Evolutionary conservation across 192 early-diverging fungal species (phyloP), one percentile per base, ranked within the genome.

Genomic region (Cladochytrium replicatum): DNA sequence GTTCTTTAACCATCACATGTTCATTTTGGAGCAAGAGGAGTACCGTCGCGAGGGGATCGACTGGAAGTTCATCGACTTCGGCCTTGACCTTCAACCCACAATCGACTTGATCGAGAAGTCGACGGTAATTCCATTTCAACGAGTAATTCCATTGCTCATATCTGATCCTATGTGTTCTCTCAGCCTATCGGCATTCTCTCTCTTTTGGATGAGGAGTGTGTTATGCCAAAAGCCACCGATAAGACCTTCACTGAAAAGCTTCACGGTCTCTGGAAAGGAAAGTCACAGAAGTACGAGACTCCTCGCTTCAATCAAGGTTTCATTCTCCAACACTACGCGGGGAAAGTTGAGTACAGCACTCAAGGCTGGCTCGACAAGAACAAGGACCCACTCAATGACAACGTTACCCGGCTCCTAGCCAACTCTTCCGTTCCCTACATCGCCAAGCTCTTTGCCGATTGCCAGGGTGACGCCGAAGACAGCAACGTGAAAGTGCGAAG

Each of bases 1-100:
- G 63, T 95, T 99, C 69, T 99, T 99, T 73, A 99, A 97, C 72
- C 93, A 97, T 67, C 86, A 91, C 59, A 99, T 97, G 93, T 99
- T 99, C 69, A 86, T 92, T 42, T 69, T 97, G 7, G 95, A 99
- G 61, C 95, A 99, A 62, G 91, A 95, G 59, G 93, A 99, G 72
- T 99, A 99, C 74, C 74, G 81, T 59, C 75, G 79, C 19, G 95
- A 99, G 58, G 87, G 86, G 55, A 99, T 99, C 54, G 91, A 97
- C 41, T 99, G 95, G 95, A 83, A 87, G 64, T 92, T 91, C 61
- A 91, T 94, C 39, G 91, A 97, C 66, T 99, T 95, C 74, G 93
- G 93, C 28, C 78, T 93, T 34, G 92, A 99, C 52, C 64, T 99
- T 40, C 95, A 97, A 54, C 92, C 92, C 5, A 97, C 95, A 13